phyloP scores from a whole-genome alignment of 495 filamentous ascomycete species.

The Tuber microsphaerosporum region DNA sequence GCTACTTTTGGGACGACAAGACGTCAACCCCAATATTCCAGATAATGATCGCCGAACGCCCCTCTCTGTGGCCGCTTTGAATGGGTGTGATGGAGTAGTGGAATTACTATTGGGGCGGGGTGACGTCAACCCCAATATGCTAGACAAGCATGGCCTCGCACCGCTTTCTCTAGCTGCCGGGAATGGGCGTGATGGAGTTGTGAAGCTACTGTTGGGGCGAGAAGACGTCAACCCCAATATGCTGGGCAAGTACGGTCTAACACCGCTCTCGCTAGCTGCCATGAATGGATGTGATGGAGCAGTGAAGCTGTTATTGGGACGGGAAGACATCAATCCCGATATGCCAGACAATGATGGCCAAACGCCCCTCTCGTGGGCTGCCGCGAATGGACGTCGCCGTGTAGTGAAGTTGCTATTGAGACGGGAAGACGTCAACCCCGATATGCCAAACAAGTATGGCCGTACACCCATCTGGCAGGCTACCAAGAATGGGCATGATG shows the following conservation, averaged over 20 bases:
- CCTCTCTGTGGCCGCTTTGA: not conserved
- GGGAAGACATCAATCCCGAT: not conserved
- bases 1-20: not conserved
- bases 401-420: not conserved
- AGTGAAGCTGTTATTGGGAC: not conserved
- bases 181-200: not conserved
- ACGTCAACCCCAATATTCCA: not conserved
- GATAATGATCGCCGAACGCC: not conserved
- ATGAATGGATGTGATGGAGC: not conserved
- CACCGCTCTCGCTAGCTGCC: not conserved
- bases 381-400: not conserved
- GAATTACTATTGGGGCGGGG: too few relatives aligned
- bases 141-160: too few relatives aligned
- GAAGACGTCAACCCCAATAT: not conserved
- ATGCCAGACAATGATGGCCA: not conserved
- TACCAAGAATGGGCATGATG: too few relatives aligned
- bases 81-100: too few relatives aligned
- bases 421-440: too few relatives aligned
- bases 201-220: not conserved
- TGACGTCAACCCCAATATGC: too few relatives aligned
- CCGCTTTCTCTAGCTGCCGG: too few relatives aligned
- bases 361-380: not conserved
- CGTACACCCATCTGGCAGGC: too few relatives aligned
- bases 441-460: too few relatives aligned
- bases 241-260: too few relatives aligned